Percentiles rank a stretch among this genome's conserved stretches.
phyloP scores from a whole-genome alignment of 345 rosid genomes.

The Arabis alpina region DNA sequence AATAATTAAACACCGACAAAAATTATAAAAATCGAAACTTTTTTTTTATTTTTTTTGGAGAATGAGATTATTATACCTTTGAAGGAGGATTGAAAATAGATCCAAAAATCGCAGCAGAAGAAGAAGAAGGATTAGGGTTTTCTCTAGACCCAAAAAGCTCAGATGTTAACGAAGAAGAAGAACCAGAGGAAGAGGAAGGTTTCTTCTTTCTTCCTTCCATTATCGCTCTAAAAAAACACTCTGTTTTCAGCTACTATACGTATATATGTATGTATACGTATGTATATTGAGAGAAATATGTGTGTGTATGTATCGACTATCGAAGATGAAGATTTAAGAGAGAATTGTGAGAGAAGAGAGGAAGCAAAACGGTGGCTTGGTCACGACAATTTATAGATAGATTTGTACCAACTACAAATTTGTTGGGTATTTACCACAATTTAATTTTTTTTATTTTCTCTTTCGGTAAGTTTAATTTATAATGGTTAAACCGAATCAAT shows the following conservation, averaged over 20 bases:
- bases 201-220: slow-evolving; percentile 66
- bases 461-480: no score
- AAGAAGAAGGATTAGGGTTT: slow-evolving; percentile 39
- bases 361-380: slow-evolving; percentile 24
- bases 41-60: not conserved
- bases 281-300: not conserved
- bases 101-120: slow-evolving; percentile 60
- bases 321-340: not conserved
- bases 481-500: no score
- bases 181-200: slow-evolving; percentile 36
- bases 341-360: slow-evolving; percentile 21
- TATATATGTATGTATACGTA: not conserved
- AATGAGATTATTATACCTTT: slow-evolving; percentile 43
- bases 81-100: slow-evolving; percentile 68
- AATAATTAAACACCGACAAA: not conserved
- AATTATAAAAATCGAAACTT: not conserved
- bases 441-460: not conserved
- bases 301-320: slow-evolving; percentile 27
- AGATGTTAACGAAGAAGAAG: slow-evolving; percentile 56
- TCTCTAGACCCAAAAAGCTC: slow-evolving; percentile 78
- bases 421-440: not conserved
- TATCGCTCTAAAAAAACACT: slow-evolving; percentile 30
- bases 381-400: slow-evolving; percentile 25
- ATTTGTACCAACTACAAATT: not conserved
- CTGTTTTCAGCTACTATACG: slow-evolving; percentile 24